A percentile compares a stretch with the other conserved stretches of the same genome.
Evolutionary conservation across 2,329 filamentous ascomycete genomes (phyloP).

Genomic region (Fusarium sublunatum): DNA sequence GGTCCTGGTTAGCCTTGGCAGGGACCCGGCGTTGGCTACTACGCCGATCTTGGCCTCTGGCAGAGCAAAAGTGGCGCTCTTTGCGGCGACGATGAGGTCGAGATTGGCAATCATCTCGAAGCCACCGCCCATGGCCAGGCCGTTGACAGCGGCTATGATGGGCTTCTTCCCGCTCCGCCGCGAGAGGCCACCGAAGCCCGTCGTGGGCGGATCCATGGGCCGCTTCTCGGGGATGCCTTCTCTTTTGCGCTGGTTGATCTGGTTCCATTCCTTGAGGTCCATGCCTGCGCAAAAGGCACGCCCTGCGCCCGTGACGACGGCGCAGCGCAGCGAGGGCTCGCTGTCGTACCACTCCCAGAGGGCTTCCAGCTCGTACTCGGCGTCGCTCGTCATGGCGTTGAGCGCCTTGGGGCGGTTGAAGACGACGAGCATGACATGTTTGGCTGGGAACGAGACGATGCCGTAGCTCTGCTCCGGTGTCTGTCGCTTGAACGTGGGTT

Average conservation of each 20-base stretch:
- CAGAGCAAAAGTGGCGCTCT: slow-evolving; percentile 70
- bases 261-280: slow-evolving; percentile 64
- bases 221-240: slow-evolving; percentile 39
- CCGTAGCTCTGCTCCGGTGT: slow-evolving; percentile 38
- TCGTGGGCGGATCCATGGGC: slow-evolving; percentile 42
- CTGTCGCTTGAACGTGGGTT: slow-evolving; percentile 34
- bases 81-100: slow-evolving; percentile 75
- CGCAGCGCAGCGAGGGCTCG: slow-evolving; percentile 70
- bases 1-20: slow-evolving; percentile 73
- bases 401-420: slow-evolving; percentile 42
- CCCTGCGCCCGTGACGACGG: slow-evolving; percentile 71
- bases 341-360: slow-evolving; percentile 71
- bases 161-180: slow-evolving; percentile 78
- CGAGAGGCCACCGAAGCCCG: slow-evolving; percentile 73
- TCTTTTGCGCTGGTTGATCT: slow-evolving; percentile 38
- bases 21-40: slow-evolving; percentile 75
- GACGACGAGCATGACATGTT: slow-evolving; percentile 44
- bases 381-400: slow-evolving; percentile 43
- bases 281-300: slow-evolving; percentile 76
- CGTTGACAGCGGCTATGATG: slow-evolving; percentile 80
- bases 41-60: slow-evolving; percentile 80
- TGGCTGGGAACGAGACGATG: slow-evolving; percentile 41
- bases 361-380: slow-evolving; percentile 51
- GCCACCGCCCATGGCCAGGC: slow-evolving; percentile 78
- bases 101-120: slow-evolving; percentile 81